Base-by-base conservation (phyloP, 352 stramenopile genomes). In the Phytophthora niederhauseri region DNA sequence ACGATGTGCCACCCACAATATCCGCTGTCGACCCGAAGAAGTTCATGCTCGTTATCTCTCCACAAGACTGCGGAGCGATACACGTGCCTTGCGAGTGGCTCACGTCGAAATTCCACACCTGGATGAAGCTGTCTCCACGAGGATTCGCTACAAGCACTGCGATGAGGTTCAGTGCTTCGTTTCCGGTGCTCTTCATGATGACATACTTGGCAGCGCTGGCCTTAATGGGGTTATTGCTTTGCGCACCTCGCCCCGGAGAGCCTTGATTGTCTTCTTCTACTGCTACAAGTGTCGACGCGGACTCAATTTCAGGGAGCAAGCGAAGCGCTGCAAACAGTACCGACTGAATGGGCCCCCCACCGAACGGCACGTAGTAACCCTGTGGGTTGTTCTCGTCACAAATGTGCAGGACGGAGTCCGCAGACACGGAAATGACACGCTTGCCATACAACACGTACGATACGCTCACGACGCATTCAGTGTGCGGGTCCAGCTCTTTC, bases 71-170 rank as follows among this genome's bases (percentile, higher is more conserved):
- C 0, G 70, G 80, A 9, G 72, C 52, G 4, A 91, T 36, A 19
- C 80, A 91, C 5, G 83, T 89, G 38, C 81, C 82, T n/a, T 90
- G 82, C 0, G 84, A 65, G 66, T 90, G 81, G 26, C 71, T 86
- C 53, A 92, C 53, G 49, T 90, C 78, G n/a, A 91, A 91, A 63
- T 87, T 87, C 82, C 84, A 94, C 46, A 94, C 50, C 59, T 92
- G 82, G 8, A 94, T 70, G 30, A 92, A 90, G 62, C 75, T 92
- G 60, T 92, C 80, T 0, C 75, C 72, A 6, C 56, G 51, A 26
- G 71, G 66, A 2, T 80, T 79, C 1, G 60, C 54, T 6, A 89
- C 56, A 15, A 91, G 70, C 22, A 88, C 79, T 0, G 77, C 84
- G 4, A 92, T 46, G 15, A 79, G 60, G 51, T 87, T 78, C 20